Conservation (phyloP, 805 yeast genomes). For the Candida gorgasii region DNA sequence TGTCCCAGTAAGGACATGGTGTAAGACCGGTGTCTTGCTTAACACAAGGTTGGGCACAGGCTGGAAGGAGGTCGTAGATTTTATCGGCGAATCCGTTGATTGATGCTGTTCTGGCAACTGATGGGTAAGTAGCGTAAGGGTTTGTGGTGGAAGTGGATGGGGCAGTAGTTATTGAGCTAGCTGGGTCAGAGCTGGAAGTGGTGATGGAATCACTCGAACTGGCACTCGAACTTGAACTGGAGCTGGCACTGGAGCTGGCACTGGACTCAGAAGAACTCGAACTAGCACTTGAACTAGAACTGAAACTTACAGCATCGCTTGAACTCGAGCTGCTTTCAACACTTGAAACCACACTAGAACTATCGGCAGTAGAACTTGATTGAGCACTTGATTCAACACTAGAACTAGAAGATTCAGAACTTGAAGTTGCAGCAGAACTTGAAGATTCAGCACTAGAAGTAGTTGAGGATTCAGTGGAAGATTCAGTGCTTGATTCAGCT, state of each 20-base stretch:
- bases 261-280: conserved; percentile 4
- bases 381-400: not conserved
- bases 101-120: conserved; percentile 46
- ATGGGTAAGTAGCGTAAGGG: conserved; percentile 44
- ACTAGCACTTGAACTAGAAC: too few species aligned
- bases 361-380: not conserved
- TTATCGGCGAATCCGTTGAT: conserved; percentile 52
- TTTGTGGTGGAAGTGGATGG: conserved; percentile 12
- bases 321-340: not conserved
- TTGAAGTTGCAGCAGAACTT: not conserved
- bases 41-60: conserved; percentile 45
- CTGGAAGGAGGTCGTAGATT: conserved; percentile 36
- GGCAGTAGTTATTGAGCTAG: conserved; percentile 5
- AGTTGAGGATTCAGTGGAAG: not conserved
- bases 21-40: conserved; percentile 33
- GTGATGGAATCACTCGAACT: not conserved
- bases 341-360: conserved; percentile 22
- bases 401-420: not conserved
- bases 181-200: conserved; percentile 2
- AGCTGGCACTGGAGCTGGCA: not conserved
- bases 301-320: too few species aligned
- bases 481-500: not conserved
- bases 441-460: not conserved
- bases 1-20: conserved; percentile 49
- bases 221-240: not conserved